Conservation (phyloP, 768 basidiomycete genomes). For the Cyathus striatus region DNA sequence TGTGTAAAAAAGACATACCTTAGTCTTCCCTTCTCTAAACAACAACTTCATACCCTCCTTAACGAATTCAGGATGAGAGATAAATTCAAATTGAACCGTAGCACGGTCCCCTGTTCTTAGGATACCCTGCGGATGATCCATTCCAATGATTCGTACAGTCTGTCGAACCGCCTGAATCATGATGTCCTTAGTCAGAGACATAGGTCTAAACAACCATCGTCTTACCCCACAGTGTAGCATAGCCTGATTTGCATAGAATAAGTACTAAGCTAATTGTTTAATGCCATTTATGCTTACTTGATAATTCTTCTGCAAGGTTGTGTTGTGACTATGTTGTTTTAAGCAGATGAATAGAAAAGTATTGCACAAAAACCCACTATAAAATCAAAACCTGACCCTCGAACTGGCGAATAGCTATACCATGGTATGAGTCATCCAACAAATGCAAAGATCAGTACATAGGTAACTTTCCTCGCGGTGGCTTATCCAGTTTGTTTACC, state of each 20-base stretch:
- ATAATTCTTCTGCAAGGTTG: conserved; percentile 89
- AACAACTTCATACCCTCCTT: conserved; percentile 92
- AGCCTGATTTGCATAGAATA: conserved; percentile 36
- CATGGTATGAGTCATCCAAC: conserved; percentile 4
- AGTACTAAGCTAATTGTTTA: background rate
- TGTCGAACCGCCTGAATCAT: conserved; percentile 74
- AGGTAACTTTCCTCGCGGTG: conserved; percentile 58
- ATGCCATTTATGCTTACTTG: too few species aligned
- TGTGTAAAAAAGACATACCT: conserved; percentile 41
- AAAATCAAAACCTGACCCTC: conserved; percentile 92
- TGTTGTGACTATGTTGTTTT: conserved; percentile 63
- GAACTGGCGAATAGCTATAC: conserved; percentile 79
- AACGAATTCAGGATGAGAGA: conserved; percentile 86
- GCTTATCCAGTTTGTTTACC: conserved; percentile 71
- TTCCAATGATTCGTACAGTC: conserved; percentile 85
- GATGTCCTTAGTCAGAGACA: conserved; percentile 1
- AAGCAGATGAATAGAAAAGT: conserved; percentile 1
- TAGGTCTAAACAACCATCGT: conserved; percentile 5
- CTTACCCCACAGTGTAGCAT: conserved; percentile 91
- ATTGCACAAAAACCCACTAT: conserved; percentile 53
- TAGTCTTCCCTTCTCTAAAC: conserved; percentile 94
- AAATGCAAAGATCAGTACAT: conserved; percentile 1
- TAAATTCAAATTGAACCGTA: conserved; percentile 92
- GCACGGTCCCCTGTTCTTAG: conserved; percentile 94
- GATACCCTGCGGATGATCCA: conserved; percentile 86